A percentile compares a stretch with the other conserved stretches of the same genome.
These are phyloP conservation scores for Halenospora varia DNA, from an alignment of 495 filamentous ascomycete species.

Conservation along the genomic window DNA sequence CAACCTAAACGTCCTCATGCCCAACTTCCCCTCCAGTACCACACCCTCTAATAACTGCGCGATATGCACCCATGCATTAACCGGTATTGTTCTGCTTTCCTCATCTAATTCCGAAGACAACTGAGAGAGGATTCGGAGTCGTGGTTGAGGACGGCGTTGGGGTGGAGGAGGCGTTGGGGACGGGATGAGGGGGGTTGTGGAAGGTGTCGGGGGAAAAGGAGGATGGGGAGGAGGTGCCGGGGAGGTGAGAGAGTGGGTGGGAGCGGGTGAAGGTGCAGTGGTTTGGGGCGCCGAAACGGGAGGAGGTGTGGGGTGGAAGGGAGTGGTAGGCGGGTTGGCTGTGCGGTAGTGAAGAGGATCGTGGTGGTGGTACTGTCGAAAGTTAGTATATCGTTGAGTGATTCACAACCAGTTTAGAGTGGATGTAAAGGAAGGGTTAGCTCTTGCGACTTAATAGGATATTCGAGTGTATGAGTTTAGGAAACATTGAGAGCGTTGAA, in stretches of 20 bases:
- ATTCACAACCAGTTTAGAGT: no score
- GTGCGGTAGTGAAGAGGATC: neutral
- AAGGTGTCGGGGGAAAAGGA: neutral
- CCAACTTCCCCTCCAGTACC: neutral
- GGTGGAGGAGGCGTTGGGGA: neutral
- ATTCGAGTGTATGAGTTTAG: no score
- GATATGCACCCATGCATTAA: neutral
- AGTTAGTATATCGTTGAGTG: neutral
- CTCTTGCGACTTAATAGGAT: no score
- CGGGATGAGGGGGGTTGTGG: neutral
- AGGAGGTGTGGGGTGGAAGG: neutral
- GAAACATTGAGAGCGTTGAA: no score
- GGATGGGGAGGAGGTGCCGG: neutral
- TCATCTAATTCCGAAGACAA: neutral
- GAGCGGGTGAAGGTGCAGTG: neutral
- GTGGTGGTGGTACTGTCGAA: neutral
- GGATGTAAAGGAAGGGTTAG: no score
- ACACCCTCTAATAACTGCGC: neutral
- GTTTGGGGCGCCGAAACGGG: neutral
- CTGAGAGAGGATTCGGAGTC: neutral
- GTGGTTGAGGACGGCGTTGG: neutral
- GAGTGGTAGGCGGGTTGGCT: neutral
- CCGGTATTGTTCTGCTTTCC: neutral
- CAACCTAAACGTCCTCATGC: no score
- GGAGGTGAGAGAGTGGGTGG: neutral